phyloP scores from a whole-genome alignment of 495 filamentous ascomycete genomes.

The Xylona heveae region DNA sequence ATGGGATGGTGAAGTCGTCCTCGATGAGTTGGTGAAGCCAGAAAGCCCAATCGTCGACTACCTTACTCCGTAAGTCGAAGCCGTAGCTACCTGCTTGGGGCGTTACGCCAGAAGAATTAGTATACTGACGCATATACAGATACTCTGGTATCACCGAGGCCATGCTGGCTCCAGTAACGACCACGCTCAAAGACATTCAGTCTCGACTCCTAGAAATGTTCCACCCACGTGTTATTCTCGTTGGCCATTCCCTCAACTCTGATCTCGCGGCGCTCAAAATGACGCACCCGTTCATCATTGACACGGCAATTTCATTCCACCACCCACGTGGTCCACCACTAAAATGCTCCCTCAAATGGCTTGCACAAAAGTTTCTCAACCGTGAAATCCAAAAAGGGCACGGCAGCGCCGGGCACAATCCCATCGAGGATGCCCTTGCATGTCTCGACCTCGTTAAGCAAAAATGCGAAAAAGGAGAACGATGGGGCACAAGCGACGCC shows the following conservation, averaged over 20 bases:
- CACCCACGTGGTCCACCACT: slow-evolving; percentile 56
- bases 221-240: slow-evolving; percentile 52
- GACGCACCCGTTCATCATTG: slow-evolving; percentile 80
- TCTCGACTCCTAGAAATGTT: slow-evolving; percentile 47
- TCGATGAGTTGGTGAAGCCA: slow-evolving; percentile 88
- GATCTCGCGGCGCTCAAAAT: slow-evolving; percentile 68
- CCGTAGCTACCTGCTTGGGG: not conserved
- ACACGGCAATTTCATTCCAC: slow-evolving; percentile 71
- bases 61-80: slow-evolving; percentile 41
- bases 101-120: not conserved
- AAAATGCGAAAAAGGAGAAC: slow-evolving; percentile 79
- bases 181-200: slow-evolving; percentile 70
- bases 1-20: slow-evolving; percentile 64
- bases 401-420: slow-evolving; percentile 55
- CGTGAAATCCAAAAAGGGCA: slow-evolving; percentile 72
- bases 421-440: slow-evolving; percentile 75
- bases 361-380: slow-evolving; percentile 56
- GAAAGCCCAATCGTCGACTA: slow-evolving; percentile 70
- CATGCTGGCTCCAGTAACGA: slow-evolving; percentile 61
- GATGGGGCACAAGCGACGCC: slow-evolving; percentile 57
- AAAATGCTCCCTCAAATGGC: slow-evolving; percentile 59
- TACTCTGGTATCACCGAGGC: slow-evolving; percentile 78
- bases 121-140: slow-evolving; percentile 7
- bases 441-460: slow-evolving; percentile 82
- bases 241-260: slow-evolving; percentile 84